Evolutionary conservation across 805 yeast genomes (phyloP).

Genomic region (Diddensiella santjacobensis): DNA sequence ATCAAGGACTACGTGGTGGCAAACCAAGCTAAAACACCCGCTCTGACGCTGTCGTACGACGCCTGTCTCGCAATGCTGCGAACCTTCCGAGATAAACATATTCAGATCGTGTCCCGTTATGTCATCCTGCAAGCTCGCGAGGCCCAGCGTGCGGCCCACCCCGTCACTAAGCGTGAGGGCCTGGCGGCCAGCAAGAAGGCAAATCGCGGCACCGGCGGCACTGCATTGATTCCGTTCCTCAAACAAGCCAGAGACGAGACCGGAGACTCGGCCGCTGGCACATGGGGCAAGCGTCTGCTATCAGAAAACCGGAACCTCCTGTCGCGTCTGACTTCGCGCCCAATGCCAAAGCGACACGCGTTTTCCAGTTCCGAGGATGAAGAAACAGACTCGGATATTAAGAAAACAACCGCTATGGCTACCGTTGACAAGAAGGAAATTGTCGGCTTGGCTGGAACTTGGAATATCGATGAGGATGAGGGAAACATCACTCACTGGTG

Average conservation of each 20-base stretch:
- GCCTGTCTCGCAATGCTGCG: conserved; percentile 87
- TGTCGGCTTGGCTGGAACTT: conserved; percentile 19
- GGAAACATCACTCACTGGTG: conserved; percentile 19
- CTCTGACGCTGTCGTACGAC: conserved; percentile 70
- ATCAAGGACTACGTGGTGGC: conserved; percentile 60
- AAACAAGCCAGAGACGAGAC: conserved; percentile 97
- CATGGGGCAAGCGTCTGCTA: conserved; percentile 72
- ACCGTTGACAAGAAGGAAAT: neutral
- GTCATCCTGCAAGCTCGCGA: conserved; percentile 72
- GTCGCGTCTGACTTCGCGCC: conserved; percentile 7
- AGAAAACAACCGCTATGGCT: neutral
- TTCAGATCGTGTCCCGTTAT: conserved; percentile 86
- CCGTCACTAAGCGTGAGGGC: conserved; percentile 57
- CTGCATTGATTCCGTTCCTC: conserved; percentile 82
- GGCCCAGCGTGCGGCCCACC: conserved; percentile 46
- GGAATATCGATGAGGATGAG: conserved; percentile 16
- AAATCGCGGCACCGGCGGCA: conserved; percentile 90
- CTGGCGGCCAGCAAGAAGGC: conserved; percentile 44
- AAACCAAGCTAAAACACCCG: conserved; percentile 42
- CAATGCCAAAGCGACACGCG: conserved; percentile 7
- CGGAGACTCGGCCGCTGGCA: conserved; percentile 88
- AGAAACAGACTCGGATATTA: conserved; percentile 1
- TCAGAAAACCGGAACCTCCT: conserved; percentile 21
- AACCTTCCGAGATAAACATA: conserved; percentile 85
- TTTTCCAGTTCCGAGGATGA: conserved; percentile 18